phyloP scores from a whole-genome alignment of 176 grass and related monocot genomes.

The Paspalum notatum region DNA sequence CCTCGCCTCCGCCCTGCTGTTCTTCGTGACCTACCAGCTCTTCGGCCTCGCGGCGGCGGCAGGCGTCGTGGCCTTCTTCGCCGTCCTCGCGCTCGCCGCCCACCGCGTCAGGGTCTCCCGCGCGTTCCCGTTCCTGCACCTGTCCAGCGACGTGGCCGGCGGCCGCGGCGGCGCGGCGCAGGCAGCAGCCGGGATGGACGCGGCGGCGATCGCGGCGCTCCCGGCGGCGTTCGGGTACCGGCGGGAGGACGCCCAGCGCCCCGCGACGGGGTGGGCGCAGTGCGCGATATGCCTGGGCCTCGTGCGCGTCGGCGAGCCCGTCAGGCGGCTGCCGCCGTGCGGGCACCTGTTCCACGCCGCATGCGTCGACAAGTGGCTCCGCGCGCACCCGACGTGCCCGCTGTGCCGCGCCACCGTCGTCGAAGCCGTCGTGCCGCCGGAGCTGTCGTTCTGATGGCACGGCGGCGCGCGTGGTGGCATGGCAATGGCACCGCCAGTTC shows the following conservation, averaged over 20 bases:
- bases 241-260: not conserved
- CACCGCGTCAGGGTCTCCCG: conserved; percentile 7
- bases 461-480: not conserved
- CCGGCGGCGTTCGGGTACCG: conserved; percentile 31
- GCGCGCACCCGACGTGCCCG: conserved; percentile 50
- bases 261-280: conserved; percentile 28
- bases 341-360: conserved; percentile 55
- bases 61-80: not conserved
- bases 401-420: conserved; percentile 43
- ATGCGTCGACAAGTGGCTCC: conserved; percentile 60
- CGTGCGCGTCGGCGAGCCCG: conserved; percentile 33
- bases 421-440: not conserved
- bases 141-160: not conserved
- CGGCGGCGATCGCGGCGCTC: conserved; percentile 26
- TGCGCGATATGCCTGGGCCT: conserved; percentile 55
- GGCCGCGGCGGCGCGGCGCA: not conserved
- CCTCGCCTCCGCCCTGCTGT: conserved; percentile 8
- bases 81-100: not conserved
- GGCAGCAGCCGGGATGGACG: not conserved
- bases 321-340: conserved; percentile 48
- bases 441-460: conserved; percentile 20
- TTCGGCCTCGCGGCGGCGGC: conserved; percentile 9
- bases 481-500: not conserved
- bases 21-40: conserved; percentile 35
- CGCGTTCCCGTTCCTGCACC: conserved; percentile 37